A percentile compares a stretch with the other conserved stretches of the same genome.
These are phyloP conservation scores for Glycyrrhiza uralensis DNA, from an alignment of 306 rosid species.

Conservation along the genomic window DNA sequence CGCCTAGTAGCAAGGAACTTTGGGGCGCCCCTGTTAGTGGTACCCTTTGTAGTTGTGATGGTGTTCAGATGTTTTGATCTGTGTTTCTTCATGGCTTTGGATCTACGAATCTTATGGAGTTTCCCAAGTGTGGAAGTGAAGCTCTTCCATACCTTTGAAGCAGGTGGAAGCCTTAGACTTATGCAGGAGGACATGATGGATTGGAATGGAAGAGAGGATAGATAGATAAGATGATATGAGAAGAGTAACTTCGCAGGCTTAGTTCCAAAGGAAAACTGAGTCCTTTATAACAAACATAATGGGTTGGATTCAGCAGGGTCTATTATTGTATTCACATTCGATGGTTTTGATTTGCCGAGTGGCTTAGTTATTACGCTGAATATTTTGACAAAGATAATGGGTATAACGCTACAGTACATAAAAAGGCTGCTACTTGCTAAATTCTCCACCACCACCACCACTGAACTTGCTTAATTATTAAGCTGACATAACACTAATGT, in stretches of 20 bases:
- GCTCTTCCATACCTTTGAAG: conserved; percentile 62
- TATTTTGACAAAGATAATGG: conserved; percentile 4
- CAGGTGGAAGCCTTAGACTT: conserved; percentile 48
- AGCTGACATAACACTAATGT: conserved; percentile 5
- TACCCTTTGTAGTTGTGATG: not conserved
- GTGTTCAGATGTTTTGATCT: conserved; percentile 25
- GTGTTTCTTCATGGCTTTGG: conserved; percentile 49
- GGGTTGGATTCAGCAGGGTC: not conserved
- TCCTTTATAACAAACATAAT: conserved; percentile 6
- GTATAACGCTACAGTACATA: not conserved
- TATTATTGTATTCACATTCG: not conserved
- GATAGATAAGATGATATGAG: no score
- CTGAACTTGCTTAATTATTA: conserved; percentile 25
- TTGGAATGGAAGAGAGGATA: conserved; percentile 29
- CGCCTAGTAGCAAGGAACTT: conserved; percentile 22
- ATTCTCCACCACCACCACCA: not conserved
- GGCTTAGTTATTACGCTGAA: conserved; percentile 37
- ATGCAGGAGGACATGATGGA: no score
- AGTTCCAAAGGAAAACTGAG: not conserved
- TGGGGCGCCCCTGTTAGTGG: conserved; percentile 11
- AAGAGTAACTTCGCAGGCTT: not conserved
- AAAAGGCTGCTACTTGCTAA: conserved; percentile 7
- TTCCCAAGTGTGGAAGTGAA: conserved; percentile 51
- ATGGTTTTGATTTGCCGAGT: not conserved
- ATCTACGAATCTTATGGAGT: conserved; percentile 43